Base-by-base conservation (phyloP, 768 basidiomycete genomes). In the Trametes cingulata region DNA sequence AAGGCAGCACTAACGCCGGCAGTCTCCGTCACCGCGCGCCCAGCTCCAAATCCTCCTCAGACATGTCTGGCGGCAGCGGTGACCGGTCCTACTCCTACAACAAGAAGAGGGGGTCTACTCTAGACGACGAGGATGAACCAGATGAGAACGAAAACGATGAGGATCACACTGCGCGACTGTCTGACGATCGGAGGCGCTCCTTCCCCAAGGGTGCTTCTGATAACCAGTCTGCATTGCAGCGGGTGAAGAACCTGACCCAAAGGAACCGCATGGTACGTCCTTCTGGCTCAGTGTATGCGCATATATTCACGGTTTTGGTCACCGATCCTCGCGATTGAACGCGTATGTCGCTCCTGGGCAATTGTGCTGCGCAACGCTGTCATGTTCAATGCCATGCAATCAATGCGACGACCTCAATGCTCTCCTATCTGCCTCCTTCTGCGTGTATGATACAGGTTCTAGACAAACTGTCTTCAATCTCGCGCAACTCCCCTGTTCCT, bases 221-320 rank as follows among this genome's bases (percentile, higher is more conserved):
- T 64, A 87, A 86, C 66, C 71, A 77, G 12, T 69, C 77, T 41
- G 84, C 88, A 3, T 71, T 92, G 60, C 83, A 88, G 70, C 80
- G 88, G 45, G 88, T 88, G 29, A 85, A 81, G 74, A 89, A 78
- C 60, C 77, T 92, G 48, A 82, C 86, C 15, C 82, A 90, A 67
- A 80, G 88, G 56, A 92, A 89, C 75, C 82, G 86, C 67, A 79
- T 87, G 81, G 90, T 90, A 68, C 67, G 87, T 71, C 1, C 20
- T 62, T 47, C 52, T 62, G 63, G 65, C 48, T 17, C n/a, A 20
- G 7, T 19, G 5, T 36, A 25, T 35, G 50, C 54, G 56, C 60
- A 56, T 47, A 51, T 60, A 56, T 52, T 64, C 51, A 60, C 46
- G 22, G 27, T 20, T 24, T 36, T 3, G 37, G 42, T 24, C 29